A percentile compares a stretch with the other conserved stretches of the same genome.
Evolutionary conservation across 2,329 filamentous ascomycete genomes (phyloP).

Genomic region (Cercospora sp.): DNA sequence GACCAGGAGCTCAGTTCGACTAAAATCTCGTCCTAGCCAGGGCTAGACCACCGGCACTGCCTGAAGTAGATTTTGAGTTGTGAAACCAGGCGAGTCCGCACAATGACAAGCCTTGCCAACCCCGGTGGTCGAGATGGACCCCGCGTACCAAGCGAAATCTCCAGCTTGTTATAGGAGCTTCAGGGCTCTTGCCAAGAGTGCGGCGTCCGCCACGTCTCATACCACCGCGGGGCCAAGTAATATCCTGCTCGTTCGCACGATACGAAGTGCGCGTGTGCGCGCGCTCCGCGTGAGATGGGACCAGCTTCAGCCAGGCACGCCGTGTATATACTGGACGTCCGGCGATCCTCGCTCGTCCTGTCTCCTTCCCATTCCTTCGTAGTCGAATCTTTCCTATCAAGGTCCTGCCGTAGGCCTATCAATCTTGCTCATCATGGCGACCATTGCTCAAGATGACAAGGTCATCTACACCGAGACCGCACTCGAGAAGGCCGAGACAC

Average conservation of each 20-base stretch:
- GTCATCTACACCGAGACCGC: neutral
- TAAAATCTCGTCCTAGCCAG: neutral
- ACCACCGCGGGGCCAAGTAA: neutral
- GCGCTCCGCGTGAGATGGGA: neutral
- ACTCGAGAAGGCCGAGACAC: conserved; percentile 9
- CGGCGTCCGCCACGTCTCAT: neutral
- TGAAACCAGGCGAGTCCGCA: neutral
- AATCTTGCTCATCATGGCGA: neutral
- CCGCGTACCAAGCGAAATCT: neutral
- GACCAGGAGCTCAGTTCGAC: neutral
- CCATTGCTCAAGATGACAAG: neutral
- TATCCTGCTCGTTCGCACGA: neutral
- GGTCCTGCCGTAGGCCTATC: neutral
- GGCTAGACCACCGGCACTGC: neutral
- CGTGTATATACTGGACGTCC: neutral
- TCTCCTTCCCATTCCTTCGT: neutral
- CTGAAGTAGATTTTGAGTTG: neutral
- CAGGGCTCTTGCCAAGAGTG: neutral
- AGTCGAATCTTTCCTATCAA: neutral
- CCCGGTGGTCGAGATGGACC: neutral
- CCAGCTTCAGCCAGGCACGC: neutral
- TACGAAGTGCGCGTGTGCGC: neutral
- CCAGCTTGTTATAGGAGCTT: neutral
- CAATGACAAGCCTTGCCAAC: neutral
- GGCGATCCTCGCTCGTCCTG: neutral